Base-by-base conservation (phyloP, 176 grass and related monocot species). In the Oryza rufipogon region DNA sequence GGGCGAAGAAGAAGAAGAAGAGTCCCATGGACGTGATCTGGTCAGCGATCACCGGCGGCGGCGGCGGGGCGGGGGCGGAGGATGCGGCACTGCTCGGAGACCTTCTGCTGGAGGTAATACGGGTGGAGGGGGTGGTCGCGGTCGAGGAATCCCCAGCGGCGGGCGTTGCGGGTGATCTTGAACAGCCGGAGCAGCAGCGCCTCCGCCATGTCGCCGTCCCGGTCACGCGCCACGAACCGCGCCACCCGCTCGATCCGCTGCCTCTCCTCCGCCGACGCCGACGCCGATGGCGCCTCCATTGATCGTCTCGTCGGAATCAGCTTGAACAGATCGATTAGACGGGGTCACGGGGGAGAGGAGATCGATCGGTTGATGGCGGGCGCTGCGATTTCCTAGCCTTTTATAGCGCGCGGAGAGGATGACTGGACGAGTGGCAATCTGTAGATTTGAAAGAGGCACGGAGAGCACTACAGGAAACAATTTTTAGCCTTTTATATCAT, bases 21-120 rank as follows among this genome's bases (percentile, higher is more conserved):
- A 32, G 30, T 32, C 36, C 36, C 11, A 49, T 49, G 49, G 49
- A 1, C 14, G 49, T 52, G 49, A 20, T 58, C 54, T 4, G 30
- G 34, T 86, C 78, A 90, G 22, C 78, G 83, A 30, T 85, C 56
- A 8, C 4, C 34, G 34, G 41, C 71, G 34, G 49, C 68, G 65
- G 75, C 36, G 58, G 11, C 45, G 9, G 25, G 46, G 4, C 84
- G 85, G 2, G 93, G 93, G 36, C 90, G 90, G 67, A 88, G 81
- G 82, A 82, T 89, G 36, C 93, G 90, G 87, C 93, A 92, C 25
- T 87, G 88, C 88, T 95, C 93, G 60, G 93, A 95, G 76, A 95
- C 86, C 90, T 92, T 92, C 17, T 89, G 93, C 58, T 84, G 87
- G 80, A 92, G 88, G 72, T 95, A 95, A 71, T 95, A 95, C 16